Conservation (phyloP, 148 eudicot species). For the Arctostaphylos glauca region DNA sequence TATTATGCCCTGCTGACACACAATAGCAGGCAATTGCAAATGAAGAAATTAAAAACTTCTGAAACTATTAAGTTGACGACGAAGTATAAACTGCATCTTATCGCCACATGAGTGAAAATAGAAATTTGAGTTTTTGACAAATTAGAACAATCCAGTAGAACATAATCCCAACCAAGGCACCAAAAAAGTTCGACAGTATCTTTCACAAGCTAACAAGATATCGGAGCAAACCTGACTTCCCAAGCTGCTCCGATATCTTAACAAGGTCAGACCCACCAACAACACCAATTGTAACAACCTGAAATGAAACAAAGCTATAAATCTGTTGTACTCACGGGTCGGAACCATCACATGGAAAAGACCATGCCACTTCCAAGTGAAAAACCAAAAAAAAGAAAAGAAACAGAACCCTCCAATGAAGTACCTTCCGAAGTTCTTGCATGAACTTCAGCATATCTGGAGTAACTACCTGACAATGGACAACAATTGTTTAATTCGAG, state of each 20-base stretch:
- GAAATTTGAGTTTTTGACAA: neutral
- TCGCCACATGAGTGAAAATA: neutral
- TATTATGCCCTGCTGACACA: neutral
- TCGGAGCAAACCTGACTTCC: constrained; percentile 60
- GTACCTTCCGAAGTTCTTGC: constrained; percentile 61
- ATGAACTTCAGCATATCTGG: constrained; percentile 55
- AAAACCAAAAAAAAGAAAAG: neutral
- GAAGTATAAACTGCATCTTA: neutral
- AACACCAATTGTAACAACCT: constrained; percentile 89
- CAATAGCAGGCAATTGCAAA: neutral
- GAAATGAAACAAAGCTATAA: constrained; percentile 21
- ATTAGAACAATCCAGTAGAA: constrained; percentile 1
- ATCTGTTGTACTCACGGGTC: neutral
- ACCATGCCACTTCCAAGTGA: neutral
- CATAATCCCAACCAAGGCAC: neutral
- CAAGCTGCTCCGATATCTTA: constrained; percentile 98
- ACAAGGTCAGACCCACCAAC: constrained; percentile 97
- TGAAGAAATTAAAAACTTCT: neutral
- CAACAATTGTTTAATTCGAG: neutral
- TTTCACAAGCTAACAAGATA: neutral
- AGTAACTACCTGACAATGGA: constrained; percentile 47
- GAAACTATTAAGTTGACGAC: neutral
- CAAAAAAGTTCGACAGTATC: neutral
- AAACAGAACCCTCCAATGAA: neutral
- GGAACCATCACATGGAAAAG: neutral